These are phyloP conservation scores for Dactylis glomerata DNA, from an alignment of 176 grass and related monocot species.

Conservation along the genomic window DNA sequence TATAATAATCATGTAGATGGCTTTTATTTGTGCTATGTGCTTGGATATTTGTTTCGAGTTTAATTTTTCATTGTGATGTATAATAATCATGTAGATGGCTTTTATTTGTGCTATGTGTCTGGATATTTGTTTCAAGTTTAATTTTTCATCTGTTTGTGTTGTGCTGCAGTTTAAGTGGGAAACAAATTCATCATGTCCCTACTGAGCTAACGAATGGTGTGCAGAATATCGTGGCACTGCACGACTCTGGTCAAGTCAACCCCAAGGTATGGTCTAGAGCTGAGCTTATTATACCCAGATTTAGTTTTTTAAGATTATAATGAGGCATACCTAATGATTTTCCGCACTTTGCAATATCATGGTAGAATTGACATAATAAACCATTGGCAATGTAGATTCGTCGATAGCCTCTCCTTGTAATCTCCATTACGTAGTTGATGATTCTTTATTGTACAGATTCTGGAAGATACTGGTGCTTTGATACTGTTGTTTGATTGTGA, in stretches of 20 bases:
- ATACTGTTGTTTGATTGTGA: slow-evolving; percentile 76
- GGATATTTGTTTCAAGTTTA: slow-evolving; percentile 20
- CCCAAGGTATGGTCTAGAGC: slow-evolving; percentile 61
- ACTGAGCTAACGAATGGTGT: slow-evolving; percentile 69
- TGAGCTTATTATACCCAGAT: slow-evolving; percentile 22
- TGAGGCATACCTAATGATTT: slow-evolving; percentile 13
- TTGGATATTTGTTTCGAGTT: slow-evolving; percentile 15
- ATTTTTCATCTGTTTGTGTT: slow-evolving; percentile 19
- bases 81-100: slow-evolving; percentile 14
- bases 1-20: slow-evolving; percentile 14
- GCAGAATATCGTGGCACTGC: slow-evolving; percentile 74
- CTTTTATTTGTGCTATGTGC: slow-evolving; percentile 1
- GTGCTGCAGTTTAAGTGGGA: slow-evolving; percentile 82
- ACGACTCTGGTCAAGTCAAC: slow-evolving; percentile 90
- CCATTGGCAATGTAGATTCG: neutral
- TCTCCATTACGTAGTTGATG: slow-evolving; percentile 15
- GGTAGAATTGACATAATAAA: neutral
- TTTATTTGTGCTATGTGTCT: neutral
- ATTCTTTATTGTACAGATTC: slow-evolving; percentile 60
- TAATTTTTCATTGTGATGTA: neutral
- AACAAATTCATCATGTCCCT: slow-evolving; percentile 82
- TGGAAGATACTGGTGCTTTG: slow-evolving; percentile 82
- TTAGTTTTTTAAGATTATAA: slow-evolving; percentile 22
- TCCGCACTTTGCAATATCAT: neutral
- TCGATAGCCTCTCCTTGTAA: neutral